phyloP scores from a whole-genome alignment of 2,329 filamentous ascomycete species.

The Pseudocercospora eumusae region DNA sequence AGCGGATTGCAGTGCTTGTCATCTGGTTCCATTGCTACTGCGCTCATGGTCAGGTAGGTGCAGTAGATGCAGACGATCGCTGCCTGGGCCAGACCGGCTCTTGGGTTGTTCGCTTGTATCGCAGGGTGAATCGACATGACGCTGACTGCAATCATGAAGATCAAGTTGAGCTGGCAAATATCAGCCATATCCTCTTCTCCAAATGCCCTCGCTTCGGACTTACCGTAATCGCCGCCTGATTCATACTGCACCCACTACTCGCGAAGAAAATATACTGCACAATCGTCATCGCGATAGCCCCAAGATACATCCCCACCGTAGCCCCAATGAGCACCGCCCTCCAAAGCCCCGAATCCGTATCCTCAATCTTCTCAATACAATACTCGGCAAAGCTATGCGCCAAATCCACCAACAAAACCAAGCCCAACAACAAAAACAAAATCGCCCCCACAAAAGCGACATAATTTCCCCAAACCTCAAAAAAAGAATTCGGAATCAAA shows the following conservation, averaged over 20 bases:
- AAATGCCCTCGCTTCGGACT: slow-evolving; percentile 29
- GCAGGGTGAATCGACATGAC: slow-evolving; percentile 84
- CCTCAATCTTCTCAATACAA: slow-evolving; percentile 90
- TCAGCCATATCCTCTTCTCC: slow-evolving; percentile 6
- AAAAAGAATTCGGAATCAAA: slow-evolving; percentile 92
- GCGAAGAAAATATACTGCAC: slow-evolving; percentile 98
- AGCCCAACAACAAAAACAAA: slow-evolving; percentile 87
- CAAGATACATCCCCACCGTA: slow-evolving; percentile 89
- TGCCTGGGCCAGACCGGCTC: slow-evolving; percentile 92
- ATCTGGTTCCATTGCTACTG: slow-evolving; percentile 97
- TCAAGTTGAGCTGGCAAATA: slow-evolving; percentile 66
- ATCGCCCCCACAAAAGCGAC: slow-evolving; percentile 85
- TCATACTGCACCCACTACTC: slow-evolving; percentile 79
- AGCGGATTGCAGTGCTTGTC: slow-evolving; percentile 93
- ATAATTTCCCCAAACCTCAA: slow-evolving; percentile 94
- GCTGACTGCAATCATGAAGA: slow-evolving; percentile 79
- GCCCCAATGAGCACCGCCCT: slow-evolving; percentile 85
- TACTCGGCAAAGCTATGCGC: slow-evolving; percentile 97
- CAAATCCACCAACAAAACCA: slow-evolving; percentile 90
- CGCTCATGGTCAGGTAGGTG: slow-evolving; percentile 97
- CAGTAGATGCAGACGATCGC: slow-evolving; percentile 98
- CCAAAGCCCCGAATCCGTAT: slow-evolving; percentile 82
- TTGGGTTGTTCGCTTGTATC: slow-evolving; percentile 88
- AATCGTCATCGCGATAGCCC: slow-evolving; percentile 88
- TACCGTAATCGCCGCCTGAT: slow-evolving; percentile 87